Percentiles rank a stretch among this genome's conserved stretches.
phyloP scores from a whole-genome alignment of 371 early-diverging fungal genomes.

The Mortierella sp. region DNA sequence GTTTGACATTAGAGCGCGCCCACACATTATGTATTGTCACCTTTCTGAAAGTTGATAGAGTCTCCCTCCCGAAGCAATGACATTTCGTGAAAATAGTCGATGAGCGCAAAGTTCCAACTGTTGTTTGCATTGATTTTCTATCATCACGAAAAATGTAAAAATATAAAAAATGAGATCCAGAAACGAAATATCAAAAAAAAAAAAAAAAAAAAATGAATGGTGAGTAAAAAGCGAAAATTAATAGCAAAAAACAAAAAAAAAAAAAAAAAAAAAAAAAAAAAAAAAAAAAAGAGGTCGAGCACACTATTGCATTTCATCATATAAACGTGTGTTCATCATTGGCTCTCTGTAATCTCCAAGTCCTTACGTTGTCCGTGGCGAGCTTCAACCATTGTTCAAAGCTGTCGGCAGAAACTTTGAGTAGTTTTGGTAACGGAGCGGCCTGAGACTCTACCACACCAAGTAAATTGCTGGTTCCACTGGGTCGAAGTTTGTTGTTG shows the following conservation, averaged over 20 bases:
- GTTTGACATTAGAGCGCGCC: too few relatives aligned
- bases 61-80: slow-evolving; percentile 93
- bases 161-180: not conserved
- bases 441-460: slow-evolving; percentile 43
- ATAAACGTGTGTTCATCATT: not conserved
- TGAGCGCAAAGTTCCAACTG: slow-evolving; percentile 98
- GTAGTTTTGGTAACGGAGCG: slow-evolving; percentile 29
- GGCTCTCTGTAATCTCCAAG: too few relatives aligned
- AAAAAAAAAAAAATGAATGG: not conserved
- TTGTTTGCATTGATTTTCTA: slow-evolving; percentile 98
- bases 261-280: not conserved
- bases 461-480: slow-evolving; percentile 41
- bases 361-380: slow-evolving; percentile 91
- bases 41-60: slow-evolving; percentile 98
- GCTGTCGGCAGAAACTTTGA: slow-evolving; percentile 54
- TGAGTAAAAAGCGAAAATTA: not conserved
- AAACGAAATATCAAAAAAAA: not conserved
- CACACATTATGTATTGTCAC: slow-evolving; percentile 8
- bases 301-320: not conserved
- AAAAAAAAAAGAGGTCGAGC: not conserved
- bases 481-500: slow-evolving; percentile 35
- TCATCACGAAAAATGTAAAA: not conserved
- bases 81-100: slow-evolving; percentile 99
- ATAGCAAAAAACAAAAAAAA: not conserved
- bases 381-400: slow-evolving; percentile 99